A percentile compares a stretch with the other conserved stretches of the same genome.
Evolutionary conservation across 345 rosid species (phyloP).

Genomic region (Erysimum cheiranthoides): DNA sequence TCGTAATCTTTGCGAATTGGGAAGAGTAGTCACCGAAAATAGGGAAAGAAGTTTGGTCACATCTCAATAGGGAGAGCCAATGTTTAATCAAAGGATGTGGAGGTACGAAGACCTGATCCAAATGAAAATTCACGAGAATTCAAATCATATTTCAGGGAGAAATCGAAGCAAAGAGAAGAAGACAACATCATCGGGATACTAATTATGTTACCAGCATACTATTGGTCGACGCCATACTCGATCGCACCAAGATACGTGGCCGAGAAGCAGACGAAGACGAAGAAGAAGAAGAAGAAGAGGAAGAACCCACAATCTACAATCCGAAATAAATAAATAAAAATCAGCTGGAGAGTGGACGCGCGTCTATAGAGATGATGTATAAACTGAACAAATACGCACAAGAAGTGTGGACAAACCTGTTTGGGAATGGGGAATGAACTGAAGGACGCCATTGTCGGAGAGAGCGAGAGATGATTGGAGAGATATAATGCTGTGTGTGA

Average conservation of each 20-base stretch:
- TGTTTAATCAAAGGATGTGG: constrained; percentile 43
- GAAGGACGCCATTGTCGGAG: constrained; percentile 42
- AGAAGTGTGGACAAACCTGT: constrained; percentile 17
- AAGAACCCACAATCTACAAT: constrained; percentile 37
- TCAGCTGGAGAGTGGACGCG: constrained; percentile 1
- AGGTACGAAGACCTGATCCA: constrained; percentile 36
- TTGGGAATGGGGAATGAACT: constrained; percentile 42
- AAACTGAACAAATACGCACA: background rate
- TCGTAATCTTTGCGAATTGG: background rate
- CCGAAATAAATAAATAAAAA: background rate
- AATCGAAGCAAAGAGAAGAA: background rate
- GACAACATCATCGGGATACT: background rate
- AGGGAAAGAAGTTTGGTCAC: constrained; percentile 33
- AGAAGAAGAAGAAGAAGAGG: constrained; percentile 24
- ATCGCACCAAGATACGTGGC: constrained; percentile 38
- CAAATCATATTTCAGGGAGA: background rate
- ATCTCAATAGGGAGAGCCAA: constrained; percentile 35
- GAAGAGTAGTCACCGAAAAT: constrained; percentile 25
- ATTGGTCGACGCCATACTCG: constrained; percentile 31
- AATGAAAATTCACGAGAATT: background rate
- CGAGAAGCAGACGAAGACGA: constrained; percentile 33
- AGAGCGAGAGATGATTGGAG: background rate
- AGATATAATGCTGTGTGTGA: constrained; percentile 4
- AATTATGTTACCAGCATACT: constrained; percentile 27
- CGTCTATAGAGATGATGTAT: no score